Percentiles rank a stretch among this genome's conserved stretches.
These are phyloP conservation scores for Teratosphaeria viscida DNA, from an alignment of 2,329 filamentous ascomycete genomes.

Conservation along the genomic window DNA sequence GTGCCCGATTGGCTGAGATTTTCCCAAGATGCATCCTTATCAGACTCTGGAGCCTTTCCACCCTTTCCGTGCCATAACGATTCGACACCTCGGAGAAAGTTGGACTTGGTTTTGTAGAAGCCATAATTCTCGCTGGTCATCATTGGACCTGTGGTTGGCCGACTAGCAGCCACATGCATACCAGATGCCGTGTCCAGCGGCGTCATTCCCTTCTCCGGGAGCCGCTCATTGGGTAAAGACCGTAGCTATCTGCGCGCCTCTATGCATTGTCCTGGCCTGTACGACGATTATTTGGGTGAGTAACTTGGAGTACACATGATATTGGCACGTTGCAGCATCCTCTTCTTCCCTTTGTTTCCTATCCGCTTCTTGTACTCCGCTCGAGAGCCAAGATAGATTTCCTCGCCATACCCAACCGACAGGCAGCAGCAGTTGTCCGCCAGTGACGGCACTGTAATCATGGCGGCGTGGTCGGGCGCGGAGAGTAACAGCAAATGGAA, in stretches of 20 bases:
- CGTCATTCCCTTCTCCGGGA: not conserved
- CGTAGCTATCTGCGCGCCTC: not conserved
- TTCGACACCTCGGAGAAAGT: not conserved
- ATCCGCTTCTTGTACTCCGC: not conserved
- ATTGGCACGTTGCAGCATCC: not conserved
- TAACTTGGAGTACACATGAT: not conserved
- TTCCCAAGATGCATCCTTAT: not conserved
- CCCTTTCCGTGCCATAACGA: not conserved
- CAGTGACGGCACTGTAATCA: not conserved
- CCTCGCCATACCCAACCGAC: not conserved
- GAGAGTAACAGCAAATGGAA: constrained; percentile 38
- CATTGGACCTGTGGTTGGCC: not conserved
- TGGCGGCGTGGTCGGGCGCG: constrained; percentile 4
- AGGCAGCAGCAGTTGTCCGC: not conserved
- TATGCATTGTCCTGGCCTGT: not conserved
- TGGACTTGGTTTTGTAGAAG: not conserved
- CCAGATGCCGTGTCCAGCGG: not conserved
- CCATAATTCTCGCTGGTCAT: not conserved
- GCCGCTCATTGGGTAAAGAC: not conserved
- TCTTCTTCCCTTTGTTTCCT: not conserved
- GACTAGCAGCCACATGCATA: not conserved
- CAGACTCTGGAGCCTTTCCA: not conserved
- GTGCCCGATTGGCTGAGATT: not conserved
- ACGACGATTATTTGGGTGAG: not conserved
- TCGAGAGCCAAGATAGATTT: not conserved